These are phyloP conservation scores for Leucocoprinus leucothites DNA, from an alignment of 768 basidiomycete species.

Conservation along the genomic window DNA sequence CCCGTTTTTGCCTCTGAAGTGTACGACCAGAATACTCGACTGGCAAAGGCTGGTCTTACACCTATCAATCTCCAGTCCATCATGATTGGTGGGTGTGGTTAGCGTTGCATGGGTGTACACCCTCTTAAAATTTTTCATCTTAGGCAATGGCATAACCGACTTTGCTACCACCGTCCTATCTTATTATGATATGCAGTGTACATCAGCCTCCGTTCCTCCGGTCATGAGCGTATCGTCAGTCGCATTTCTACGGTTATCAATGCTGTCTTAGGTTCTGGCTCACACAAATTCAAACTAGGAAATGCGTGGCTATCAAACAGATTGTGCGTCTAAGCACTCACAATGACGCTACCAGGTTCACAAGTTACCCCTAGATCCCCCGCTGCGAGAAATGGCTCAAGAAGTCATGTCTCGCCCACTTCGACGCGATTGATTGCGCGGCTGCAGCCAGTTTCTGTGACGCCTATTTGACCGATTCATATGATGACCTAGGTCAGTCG, in stretches of 20 bases:
- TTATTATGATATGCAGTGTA: conserved; percentile 53
- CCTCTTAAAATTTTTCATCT: not conserved
- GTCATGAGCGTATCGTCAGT: conserved; percentile 45
- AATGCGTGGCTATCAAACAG: conserved; percentile 58
- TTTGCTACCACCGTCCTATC: conserved; percentile 39
- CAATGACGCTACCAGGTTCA: not conserved
- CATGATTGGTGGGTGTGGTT: conserved; percentile 54
- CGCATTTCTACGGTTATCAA: conserved; percentile 18
- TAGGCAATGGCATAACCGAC: conserved; percentile 66
- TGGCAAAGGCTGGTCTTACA: conserved; percentile 51
- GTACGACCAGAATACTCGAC: conserved; percentile 63
- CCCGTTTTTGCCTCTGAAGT: conserved; percentile 77
- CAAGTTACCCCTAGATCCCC: conserved; percentile 40
- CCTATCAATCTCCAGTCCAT: conserved; percentile 65
- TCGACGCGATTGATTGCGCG: conserved; percentile 62
- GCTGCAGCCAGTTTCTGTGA: conserved; percentile 65
- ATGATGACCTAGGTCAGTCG: conserved; percentile 37
- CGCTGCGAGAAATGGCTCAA: conserved; percentile 60
- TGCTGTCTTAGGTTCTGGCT: conserved; percentile 6
- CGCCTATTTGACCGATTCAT: conserved; percentile 40
- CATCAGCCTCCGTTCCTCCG: conserved; percentile 44
- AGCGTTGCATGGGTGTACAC: not conserved
- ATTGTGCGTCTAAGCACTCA: conserved; percentile 34
- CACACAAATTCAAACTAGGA: conserved; percentile 30
- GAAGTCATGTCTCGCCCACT: conserved; percentile 55